Evolutionary conservation across 768 basidiomycete species (phyloP).

Genomic region (Sarcodon sp.): DNA sequence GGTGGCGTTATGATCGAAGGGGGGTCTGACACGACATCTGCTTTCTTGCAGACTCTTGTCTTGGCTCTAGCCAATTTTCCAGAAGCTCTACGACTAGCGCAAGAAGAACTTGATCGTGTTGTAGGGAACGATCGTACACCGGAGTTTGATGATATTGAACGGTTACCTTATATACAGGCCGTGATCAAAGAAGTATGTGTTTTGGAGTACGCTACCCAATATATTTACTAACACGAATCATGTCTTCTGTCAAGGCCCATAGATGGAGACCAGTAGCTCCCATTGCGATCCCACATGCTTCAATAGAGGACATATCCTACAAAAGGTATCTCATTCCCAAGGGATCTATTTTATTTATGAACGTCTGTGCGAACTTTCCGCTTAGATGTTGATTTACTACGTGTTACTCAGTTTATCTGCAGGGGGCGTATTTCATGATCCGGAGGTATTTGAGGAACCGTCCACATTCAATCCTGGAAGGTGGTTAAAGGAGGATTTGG

Average conservation of each 20-base stretch:
- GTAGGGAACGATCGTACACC: constrained; percentile 13
- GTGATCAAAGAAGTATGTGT: constrained; percentile 10
- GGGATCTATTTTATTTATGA: background rate
- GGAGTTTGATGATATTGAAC: constrained; percentile 10
- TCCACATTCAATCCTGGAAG: constrained; percentile 78
- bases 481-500: constrained; percentile 40
- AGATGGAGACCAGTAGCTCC: background rate
- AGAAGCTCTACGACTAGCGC: constrained; percentile 13
- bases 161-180: constrained; percentile 14
- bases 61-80: constrained; percentile 12
- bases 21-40: constrained; percentile 16
- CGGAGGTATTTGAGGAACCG: constrained; percentile 77
- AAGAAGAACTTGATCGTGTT: constrained; percentile 15
- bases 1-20: constrained; percentile 19
- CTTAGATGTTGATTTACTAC: too few relatives aligned
- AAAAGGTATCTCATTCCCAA: background rate
- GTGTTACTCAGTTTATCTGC: background rate
- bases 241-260: background rate
- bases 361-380: background rate
- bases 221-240: background rate
- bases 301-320: background rate
- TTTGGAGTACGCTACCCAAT: too few relatives aligned
- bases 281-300: background rate
- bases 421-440: constrained; percentile 43
- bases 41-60: constrained; percentile 9